Conservation (phyloP, 306 rosid species). For the Ziziphus jujuba region DNA sequence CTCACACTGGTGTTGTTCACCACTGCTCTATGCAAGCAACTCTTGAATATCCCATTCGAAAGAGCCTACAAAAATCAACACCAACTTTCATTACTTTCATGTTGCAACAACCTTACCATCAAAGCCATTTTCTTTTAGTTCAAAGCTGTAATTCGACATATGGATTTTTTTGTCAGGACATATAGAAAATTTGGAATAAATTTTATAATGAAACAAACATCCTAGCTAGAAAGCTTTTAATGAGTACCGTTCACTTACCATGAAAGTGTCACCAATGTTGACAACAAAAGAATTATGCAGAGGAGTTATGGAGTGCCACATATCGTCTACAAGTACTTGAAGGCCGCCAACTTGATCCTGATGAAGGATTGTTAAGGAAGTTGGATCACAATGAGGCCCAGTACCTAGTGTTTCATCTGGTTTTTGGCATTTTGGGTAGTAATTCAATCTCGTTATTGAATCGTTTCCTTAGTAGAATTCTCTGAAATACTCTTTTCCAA, state of each 20-base stretch:
- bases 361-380: conserved; percentile 85
- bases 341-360: conserved; percentile 81
- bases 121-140: too few relatives aligned
- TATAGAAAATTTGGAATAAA: background rate
- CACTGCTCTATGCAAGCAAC: conserved; percentile 87
- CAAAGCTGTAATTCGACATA: too few relatives aligned
- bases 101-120: too few relatives aligned
- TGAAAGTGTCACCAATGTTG: too few relatives aligned
- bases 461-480: conserved; percentile 59
- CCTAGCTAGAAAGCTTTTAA: background rate
- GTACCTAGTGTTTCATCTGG: too few relatives aligned
- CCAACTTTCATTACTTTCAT: background rate
- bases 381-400: too few relatives aligned
- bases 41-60: conserved; percentile 76
- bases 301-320: conserved; percentile 57
- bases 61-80: conserved; percentile 55
- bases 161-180: background rate
- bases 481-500: conserved; percentile 48
- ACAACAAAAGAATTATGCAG: conserved; percentile 62
- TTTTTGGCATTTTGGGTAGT: too few relatives aligned
- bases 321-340: conserved; percentile 56
- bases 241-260: conserved; percentile 36
- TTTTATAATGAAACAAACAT: background rate
- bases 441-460: too few relatives aligned
- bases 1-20: conserved; percentile 59